Evolutionary conservation across 306 rosid species (phyloP).

Genomic region (Carpinus viminea): DNA sequence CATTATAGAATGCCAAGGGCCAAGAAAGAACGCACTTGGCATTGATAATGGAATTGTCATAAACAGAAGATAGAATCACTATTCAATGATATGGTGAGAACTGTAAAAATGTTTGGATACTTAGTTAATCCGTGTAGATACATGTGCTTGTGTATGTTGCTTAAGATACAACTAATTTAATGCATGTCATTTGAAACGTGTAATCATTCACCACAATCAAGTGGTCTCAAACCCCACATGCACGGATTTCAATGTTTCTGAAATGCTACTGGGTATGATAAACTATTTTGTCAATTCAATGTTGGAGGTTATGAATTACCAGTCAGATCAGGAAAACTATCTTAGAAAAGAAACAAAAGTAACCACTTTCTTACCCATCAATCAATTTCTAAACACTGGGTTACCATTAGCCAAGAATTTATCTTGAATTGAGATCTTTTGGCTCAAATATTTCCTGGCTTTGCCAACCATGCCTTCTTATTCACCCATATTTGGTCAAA

Average conservation of each 20-base stretch:
- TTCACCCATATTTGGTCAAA: conserved; percentile 5
- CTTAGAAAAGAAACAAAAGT: too few species aligned
- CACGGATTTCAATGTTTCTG: neutral
- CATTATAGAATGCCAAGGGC: neutral
- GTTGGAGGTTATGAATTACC: too few species aligned
- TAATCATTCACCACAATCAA: neutral
- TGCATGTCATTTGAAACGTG: neutral
- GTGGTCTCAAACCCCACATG: neutral
- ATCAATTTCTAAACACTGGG: too few species aligned
- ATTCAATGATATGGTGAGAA: neutral
- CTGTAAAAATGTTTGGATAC: neutral
- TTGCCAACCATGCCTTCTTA: too few species aligned
- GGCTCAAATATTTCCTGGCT: too few species aligned
- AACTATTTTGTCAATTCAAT: too few species aligned
- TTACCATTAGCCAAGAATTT: too few species aligned
- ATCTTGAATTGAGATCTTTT: too few species aligned
- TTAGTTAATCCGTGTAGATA: neutral
- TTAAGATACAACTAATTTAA: neutral
- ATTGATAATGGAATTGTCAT: neutral
- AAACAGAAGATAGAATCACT: neutral
- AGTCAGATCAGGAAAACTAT: too few species aligned
- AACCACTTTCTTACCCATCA: too few species aligned
- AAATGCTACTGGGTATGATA: neutral
- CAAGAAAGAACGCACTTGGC: too few species aligned
- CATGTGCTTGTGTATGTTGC: neutral